phyloP scores from a whole-genome alignment of 139 green algal species.

The Edaphochlamys debaryana region DNA sequence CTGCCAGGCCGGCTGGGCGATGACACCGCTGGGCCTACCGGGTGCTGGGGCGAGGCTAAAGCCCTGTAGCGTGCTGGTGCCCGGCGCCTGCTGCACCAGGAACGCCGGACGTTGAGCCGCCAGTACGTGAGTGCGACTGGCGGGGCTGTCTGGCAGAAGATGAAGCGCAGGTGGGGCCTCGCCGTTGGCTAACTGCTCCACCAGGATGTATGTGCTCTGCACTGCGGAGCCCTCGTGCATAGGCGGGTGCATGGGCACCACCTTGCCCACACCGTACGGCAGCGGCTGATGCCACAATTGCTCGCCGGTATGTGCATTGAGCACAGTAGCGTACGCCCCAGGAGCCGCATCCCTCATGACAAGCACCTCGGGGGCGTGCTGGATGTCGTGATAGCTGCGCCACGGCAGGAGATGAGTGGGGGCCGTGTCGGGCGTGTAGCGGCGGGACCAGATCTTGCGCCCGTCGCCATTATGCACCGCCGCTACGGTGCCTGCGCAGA shows the following conservation, averaged over 20 bases:
- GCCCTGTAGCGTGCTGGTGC: neutral
- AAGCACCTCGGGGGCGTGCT: slow-evolving; percentile 65
- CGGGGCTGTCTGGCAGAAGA: slow-evolving; percentile 63
- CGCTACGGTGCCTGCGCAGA: slow-evolving; percentile 70
- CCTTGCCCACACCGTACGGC: slow-evolving; percentile 38
- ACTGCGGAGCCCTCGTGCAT: slow-evolving; percentile 60
- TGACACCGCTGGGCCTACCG: neutral
- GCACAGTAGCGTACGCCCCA: slow-evolving; percentile 17
- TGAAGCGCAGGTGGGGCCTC: slow-evolving; percentile 1
- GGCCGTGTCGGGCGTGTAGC: neutral
- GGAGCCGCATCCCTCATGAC: slow-evolving; percentile 38
- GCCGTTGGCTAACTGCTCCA: neutral
- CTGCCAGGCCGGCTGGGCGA: slow-evolving; percentile 6
- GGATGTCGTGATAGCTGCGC: slow-evolving; percentile 73
- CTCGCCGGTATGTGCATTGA: slow-evolving; percentile 70
- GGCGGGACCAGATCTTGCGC: slow-evolving; percentile 77
- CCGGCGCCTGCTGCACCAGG: slow-evolving; percentile 38
- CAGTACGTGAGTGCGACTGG: neutral
- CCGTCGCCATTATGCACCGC: slow-evolving; percentile 94
- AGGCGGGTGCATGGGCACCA: slow-evolving; percentile 59
- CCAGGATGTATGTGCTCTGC: slow-evolving; percentile 63
- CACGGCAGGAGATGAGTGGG: slow-evolving; percentile 56
- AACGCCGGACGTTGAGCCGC: slow-evolving; percentile 15
- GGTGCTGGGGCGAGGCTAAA: slow-evolving; percentile 13
- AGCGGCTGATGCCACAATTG: slow-evolving; percentile 29